Evolutionary conservation across 179 eudicot species (phyloP).

Genomic region (Camellia oleifera): DNA sequence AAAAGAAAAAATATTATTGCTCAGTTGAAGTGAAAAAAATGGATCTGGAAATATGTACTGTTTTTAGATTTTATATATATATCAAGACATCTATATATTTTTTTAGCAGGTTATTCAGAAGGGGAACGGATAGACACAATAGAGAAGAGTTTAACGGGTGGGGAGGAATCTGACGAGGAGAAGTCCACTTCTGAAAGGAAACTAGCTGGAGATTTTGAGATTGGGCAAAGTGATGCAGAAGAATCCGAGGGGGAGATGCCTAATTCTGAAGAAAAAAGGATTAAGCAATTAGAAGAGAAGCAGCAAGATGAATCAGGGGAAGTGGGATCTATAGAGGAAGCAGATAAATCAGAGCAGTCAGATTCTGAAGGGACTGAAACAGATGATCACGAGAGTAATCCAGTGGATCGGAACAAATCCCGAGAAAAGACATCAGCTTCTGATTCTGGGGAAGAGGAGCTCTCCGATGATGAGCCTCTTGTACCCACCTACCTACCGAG

Average conservation of each 20-base stretch:
- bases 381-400: slow-evolving; percentile 30
- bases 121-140: slow-evolving; percentile 20
- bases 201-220: slow-evolving; percentile 29
- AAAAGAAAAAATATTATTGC: not conserved
- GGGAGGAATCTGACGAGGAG: slow-evolving; percentile 31
- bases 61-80: not conserved
- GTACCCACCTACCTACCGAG: slow-evolving; percentile 33
- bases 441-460: slow-evolving; percentile 32
- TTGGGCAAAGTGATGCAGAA: slow-evolving; percentile 23
- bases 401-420: too few species aligned
- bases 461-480: slow-evolving; percentile 78
- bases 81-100: not conserved
- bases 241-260: slow-evolving; percentile 20
- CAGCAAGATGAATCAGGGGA: slow-evolving; percentile 20
- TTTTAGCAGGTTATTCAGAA: slow-evolving; percentile 38
- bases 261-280: not conserved
- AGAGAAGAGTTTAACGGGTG: slow-evolving; percentile 16
- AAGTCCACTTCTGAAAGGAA: slow-evolving; percentile 30
- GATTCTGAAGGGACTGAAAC: slow-evolving; percentile 27
- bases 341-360: slow-evolving; percentile 26
- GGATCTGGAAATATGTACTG: not conserved
- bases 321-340: slow-evolving; percentile 17
- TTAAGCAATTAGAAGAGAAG: slow-evolving; percentile 25
- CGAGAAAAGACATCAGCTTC: too few species aligned
- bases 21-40: not conserved